Base-by-base conservation (phyloP, 192 early-diverging fungal genomes). In the Rhizophagus clarus region DNA sequence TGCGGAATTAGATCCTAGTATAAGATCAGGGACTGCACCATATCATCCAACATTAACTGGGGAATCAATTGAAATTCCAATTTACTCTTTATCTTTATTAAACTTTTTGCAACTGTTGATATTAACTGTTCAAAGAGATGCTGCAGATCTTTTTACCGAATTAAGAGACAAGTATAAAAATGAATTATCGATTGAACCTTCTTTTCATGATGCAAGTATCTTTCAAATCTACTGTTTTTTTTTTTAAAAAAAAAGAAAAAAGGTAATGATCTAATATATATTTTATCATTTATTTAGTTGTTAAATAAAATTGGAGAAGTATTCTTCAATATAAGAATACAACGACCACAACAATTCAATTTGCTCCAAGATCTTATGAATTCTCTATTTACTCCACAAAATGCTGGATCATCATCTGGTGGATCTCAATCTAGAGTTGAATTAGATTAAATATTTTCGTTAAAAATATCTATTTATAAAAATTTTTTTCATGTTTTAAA, bases 71-170 rank as follows among this genome's bases (percentile, higher is more conserved):
- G 80, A 87, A 42, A 70, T 86, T 22, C 22, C 72, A 2, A 82
- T 80, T 10, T 88, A 90, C 60, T n/a, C 47, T 26, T 75, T 81
- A 15, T 85, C 86, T 51, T 85, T 91, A 81, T 72, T 88, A 22
- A 94, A 94, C 74, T 93, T 93, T 84, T 71, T 81, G 12, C 91
- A 94, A 77, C 81, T 95, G 17, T 79, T 94, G 47, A 68, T 95
- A 29, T 82, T 93, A 11, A 84, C 87, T 28, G 88, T 92, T 15
- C 91, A 95, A 85, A 84, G 92, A 47, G 89, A 89, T 75, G 88
- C 86, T 2, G 28, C 78, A 26, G 87, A 88, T 74, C 81, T 88
- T 20, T 91, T 88, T 70, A 75, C 63, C 12, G 51, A 72, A 6
- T 51, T 82, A 10, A 63, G 75, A 62, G 64, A 71, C 11, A 83